Base-by-base conservation (phyloP, 1,139 yeast species). In the Hansenula anomala region DNA sequence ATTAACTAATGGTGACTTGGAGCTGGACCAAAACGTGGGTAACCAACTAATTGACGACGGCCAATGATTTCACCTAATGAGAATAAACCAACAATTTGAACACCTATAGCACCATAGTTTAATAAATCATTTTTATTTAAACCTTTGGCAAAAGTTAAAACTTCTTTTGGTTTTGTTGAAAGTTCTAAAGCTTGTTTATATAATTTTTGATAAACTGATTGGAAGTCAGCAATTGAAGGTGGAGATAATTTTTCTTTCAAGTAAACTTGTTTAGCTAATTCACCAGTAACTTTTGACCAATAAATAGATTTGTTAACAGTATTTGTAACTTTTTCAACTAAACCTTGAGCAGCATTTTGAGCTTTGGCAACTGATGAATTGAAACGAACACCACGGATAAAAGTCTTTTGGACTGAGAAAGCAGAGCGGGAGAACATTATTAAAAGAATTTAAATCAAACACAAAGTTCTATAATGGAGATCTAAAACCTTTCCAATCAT, bases 31-130 rank as follows among this genome's bases (percentile, higher is more conserved):
- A 43, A 48, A 14, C 45, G 40, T 59, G 87, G 86, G 75, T 89
- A 89, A 52, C 96, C 96, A 59, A 87, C 82, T 47, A 89, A 56
- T 60, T 83, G 73, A 75, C 98, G 86, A 77, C 98, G 89, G 59
- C 99, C 99, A 59, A 92, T 76, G 54, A 90, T 80, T 75, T 92
- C 98, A 61, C 99, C 99, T 38, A 92, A 73, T 24, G 97, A 81
- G 68, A 89, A 92, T 65, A 89, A 77, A 48, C 97, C 99, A 52
- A 87, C 72, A 47, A 92, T 69, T 67, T 92, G 98, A 52, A 89
- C 70, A 53, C 82, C 80, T 64, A 79, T 80, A 40, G 90, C 81
- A 54, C 84, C 83, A 60, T 75, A 87, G 68, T 78, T 80, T 56
- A 78, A 67, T 49, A 72, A 73, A 56, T 72, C 73, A 51, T 76